Conservation (phyloP, 2,329 filamentous ascomycete genomes). For the Atkinsonella texensis region DNA sequence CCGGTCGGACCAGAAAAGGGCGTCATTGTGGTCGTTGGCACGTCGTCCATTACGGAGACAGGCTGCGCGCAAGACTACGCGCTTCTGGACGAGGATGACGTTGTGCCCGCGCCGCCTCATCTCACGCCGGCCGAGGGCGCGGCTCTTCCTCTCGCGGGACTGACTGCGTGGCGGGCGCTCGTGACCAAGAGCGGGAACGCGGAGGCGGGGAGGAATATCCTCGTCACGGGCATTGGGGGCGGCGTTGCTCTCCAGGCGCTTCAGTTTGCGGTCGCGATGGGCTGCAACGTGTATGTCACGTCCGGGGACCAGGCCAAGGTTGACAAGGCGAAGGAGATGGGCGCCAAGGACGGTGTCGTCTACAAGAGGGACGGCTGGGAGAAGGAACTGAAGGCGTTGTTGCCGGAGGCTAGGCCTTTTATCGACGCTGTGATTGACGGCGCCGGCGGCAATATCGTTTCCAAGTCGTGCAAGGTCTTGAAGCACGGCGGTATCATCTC, state of each 20-base stretch:
- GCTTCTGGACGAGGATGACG: constrained; percentile 54
- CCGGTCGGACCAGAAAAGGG: constrained; percentile 61
- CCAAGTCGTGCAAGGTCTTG: constrained; percentile 53
- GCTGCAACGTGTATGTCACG: constrained; percentile 71
- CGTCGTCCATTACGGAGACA: constrained; percentile 44
- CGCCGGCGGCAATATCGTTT: constrained; percentile 75
- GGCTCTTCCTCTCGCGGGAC: constrained; percentile 69
- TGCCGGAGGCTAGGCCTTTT: constrained; percentile 54
- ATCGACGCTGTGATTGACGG: constrained; percentile 84
- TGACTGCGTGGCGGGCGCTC: constrained; percentile 81
- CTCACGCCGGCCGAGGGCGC: constrained; percentile 64
- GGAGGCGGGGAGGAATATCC: constrained; percentile 55
- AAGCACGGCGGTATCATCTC: constrained; percentile 76
- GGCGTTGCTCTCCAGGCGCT: constrained; percentile 78
- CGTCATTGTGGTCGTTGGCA: constrained; percentile 52
- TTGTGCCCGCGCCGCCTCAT: constrained; percentile 61
- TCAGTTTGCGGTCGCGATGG: constrained; percentile 64
- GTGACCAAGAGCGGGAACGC: constrained; percentile 59
- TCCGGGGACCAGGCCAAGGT: constrained; percentile 67
- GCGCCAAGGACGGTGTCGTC: constrained; percentile 68
- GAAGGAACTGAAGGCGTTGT: constrained; percentile 50
- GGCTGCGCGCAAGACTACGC: constrained; percentile 70
- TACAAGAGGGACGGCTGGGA: constrained; percentile 79
- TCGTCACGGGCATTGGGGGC: constrained; percentile 86
- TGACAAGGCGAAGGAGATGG: constrained; percentile 54